Conservation (phyloP, 768 basidiomycete genomes). For the Tulasnella sp. region DNA sequence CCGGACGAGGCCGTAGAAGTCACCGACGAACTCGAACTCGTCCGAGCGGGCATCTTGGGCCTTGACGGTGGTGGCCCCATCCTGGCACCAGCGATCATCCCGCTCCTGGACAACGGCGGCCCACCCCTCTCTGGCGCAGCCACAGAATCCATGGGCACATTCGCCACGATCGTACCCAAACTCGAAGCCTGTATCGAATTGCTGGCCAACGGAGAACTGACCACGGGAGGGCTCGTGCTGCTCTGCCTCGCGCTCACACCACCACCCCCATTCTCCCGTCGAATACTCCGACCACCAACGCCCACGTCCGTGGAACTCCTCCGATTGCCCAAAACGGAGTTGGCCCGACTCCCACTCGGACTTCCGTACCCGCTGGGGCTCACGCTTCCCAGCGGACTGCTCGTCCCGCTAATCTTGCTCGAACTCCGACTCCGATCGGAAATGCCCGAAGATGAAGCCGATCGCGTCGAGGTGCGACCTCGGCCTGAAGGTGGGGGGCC, state of each 20-base stretch:
- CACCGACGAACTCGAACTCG: slow-evolving; percentile 11
- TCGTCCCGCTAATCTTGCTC: slow-evolving; percentile 22
- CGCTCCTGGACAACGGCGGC: slow-evolving; percentile 16
- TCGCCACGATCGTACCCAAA: slow-evolving; percentile 22
- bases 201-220: slow-evolving; percentile 18
- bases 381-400: slow-evolving; percentile 26
- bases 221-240: slow-evolving; percentile 17
- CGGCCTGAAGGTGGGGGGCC: slow-evolving; percentile 13
- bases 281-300: background rate
- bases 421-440: slow-evolving; percentile 23
- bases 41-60: background rate
- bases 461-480: slow-evolving; percentile 22
- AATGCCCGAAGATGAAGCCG: slow-evolving; percentile 18
- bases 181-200: slow-evolving; percentile 12
- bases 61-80: background rate
- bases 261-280: background rate
- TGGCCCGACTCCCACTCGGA: slow-evolving; percentile 19
- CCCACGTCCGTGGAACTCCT: slow-evolving; percentile 24
- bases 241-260: slow-evolving; percentile 11
- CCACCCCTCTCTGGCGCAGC: background rate
- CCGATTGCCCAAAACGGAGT: slow-evolving; percentile 12
- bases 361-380: slow-evolving; percentile 24
- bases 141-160: background rate
- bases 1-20: slow-evolving; percentile 15
- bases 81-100: slow-evolving; percentile 3